Evolutionary conservation across 306 rosid species (phyloP).

Genomic region (Vicia faba): DNA sequence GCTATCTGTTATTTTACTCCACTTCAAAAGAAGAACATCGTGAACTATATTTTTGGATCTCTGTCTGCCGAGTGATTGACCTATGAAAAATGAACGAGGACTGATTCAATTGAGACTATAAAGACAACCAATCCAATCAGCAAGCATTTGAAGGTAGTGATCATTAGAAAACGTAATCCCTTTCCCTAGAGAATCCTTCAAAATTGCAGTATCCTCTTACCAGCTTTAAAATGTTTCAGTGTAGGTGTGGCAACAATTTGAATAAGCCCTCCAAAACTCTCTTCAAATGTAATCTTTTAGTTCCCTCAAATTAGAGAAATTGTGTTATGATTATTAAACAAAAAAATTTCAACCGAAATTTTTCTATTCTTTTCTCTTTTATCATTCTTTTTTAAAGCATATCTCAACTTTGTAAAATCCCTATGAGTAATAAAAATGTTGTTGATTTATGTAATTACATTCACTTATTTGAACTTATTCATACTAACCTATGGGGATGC

Average conservation of each 20-base stretch:
- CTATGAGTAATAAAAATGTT: no score
- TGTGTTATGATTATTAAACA: no score
- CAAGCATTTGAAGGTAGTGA: not conserved
- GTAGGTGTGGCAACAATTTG: not conserved
- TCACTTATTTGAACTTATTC: no score
- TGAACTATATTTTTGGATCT: not conserved
- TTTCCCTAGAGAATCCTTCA: not conserved
- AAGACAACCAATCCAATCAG: not conserved
- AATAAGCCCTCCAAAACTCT: no score
- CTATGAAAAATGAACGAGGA: not conserved
- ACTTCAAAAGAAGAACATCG: not conserved
- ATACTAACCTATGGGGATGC: no score
- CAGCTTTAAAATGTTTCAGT: not conserved
- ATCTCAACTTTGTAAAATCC: no score
- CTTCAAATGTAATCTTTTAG: no score
- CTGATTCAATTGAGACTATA: not conserved
- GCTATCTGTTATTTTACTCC: slow-evolving; percentile 16
- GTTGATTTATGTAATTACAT: no score
- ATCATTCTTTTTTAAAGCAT: no score
- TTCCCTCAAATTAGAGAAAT: no score
- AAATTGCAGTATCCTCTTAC: not conserved
- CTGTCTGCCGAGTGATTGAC: not conserved
- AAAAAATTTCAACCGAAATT: no score
- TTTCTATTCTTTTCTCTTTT: no score
- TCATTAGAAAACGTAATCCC: not conserved